These are phyloP conservation scores for Pilasporangium apinafurcum DNA, from an alignment of 352 stramenopile genomes.

Conservation along the genomic window DNA sequence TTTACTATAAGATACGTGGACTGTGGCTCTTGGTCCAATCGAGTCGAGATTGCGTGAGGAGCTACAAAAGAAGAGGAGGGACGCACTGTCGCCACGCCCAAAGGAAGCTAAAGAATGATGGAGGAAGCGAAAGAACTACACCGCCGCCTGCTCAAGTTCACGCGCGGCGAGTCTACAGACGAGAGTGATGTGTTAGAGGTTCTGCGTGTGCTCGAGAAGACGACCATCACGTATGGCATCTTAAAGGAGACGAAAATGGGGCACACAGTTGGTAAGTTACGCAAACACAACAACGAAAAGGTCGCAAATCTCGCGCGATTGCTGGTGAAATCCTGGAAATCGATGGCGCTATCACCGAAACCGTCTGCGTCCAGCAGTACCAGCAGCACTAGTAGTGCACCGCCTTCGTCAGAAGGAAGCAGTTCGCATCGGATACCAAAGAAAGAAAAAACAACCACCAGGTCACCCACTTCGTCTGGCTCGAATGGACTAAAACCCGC, in stretches of 20 bases:
- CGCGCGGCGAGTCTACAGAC: slow-evolving; percentile 53
- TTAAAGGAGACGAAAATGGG: slow-evolving; percentile 84
- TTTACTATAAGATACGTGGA: too few species aligned
- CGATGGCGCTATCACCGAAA: slow-evolving; percentile 68
- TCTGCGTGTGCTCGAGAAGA: slow-evolving; percentile 53
- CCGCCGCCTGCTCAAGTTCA: slow-evolving; percentile 67
- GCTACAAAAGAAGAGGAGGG: too few species aligned
- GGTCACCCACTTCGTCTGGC: background rate
- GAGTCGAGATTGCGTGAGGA: too few species aligned
- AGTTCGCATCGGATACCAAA: too few species aligned
- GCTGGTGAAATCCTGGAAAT: slow-evolving; percentile 87
- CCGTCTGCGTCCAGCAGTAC: slow-evolving; percentile 1
- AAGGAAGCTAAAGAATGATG: slow-evolving; percentile 50
- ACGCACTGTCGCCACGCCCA: too few species aligned
- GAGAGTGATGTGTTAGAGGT: slow-evolving; percentile 50
- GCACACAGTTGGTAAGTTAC: slow-evolving; percentile 83
- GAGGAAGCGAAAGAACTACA: slow-evolving; percentile 64
- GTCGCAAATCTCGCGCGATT: slow-evolving; percentile 66
- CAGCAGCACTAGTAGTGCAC: background rate
- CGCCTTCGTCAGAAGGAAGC: background rate
- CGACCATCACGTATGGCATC: slow-evolving; percentile 50
- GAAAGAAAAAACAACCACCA: background rate
- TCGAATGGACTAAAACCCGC: too few species aligned
- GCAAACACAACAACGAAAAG: slow-evolving; percentile 83
- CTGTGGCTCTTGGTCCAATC: too few species aligned